Evolutionary conservation across 257 asterid genomes (phyloP).

Genomic region (Lithospermum erythrorhizon): DNA sequence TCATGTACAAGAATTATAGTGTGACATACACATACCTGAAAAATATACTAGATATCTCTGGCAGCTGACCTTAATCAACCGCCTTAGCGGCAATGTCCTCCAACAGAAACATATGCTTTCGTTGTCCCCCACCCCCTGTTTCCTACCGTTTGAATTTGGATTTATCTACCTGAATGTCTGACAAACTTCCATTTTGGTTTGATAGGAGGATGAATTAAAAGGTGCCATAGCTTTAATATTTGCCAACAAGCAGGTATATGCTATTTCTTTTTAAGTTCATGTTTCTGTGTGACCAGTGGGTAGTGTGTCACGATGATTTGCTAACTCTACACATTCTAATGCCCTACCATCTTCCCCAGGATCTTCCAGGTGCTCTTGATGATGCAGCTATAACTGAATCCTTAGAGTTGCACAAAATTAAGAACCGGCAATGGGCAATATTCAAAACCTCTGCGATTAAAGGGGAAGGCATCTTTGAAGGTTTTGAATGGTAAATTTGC

Average conservation of each 20-base stretch:
- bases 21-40: too few species aligned
- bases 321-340: not conserved
- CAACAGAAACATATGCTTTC: not conserved
- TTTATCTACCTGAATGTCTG: not conserved
- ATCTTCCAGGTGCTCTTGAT: conserved; percentile 97
- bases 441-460: conserved; percentile 88
- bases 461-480: conserved; percentile 74
- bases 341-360: conserved; percentile 29
- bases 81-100: not conserved
- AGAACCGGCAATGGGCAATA: conserved; percentile 92
- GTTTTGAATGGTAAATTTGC: too few species aligned
- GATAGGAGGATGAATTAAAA: conserved; percentile 40
- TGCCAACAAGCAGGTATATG: conserved; percentile 37
- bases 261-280: not conserved
- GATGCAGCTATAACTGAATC: conserved; percentile 87
- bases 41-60: not conserved
- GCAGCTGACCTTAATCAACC: not conserved
- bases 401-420: conserved; percentile 82
- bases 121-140: not conserved
- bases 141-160: not conserved
- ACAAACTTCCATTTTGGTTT: not conserved
- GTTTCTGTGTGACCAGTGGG: not conserved
- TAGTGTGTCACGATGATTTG: not conserved
- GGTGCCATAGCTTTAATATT: conserved; percentile 41
- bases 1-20: too few species aligned